Percentiles rank a stretch among this genome's conserved stretches.
These are phyloP conservation scores for Bisporella sp. DNA, from an alignment of 2,329 filamentous ascomycete genomes.

Conservation along the genomic window DNA sequence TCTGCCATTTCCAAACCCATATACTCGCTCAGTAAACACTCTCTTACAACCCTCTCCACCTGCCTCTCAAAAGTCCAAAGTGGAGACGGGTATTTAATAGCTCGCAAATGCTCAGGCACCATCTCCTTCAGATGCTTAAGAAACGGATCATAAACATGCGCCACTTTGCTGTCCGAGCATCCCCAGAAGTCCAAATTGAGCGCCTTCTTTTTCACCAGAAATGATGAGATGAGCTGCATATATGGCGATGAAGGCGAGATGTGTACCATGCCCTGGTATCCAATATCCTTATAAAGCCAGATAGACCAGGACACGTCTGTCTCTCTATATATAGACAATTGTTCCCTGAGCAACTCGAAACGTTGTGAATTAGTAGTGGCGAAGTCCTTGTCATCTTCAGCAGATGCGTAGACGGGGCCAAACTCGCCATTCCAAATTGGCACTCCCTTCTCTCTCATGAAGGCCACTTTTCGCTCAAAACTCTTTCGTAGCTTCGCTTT, in stretches of 20 bases:
- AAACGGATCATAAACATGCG: constrained; percentile 32
- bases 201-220: constrained; percentile 46
- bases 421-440: constrained; percentile 46
- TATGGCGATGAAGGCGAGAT: constrained; percentile 38
- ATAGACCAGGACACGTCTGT: constrained; percentile 48
- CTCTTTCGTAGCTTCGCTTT: constrained; percentile 31
- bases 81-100: constrained; percentile 38
- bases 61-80: constrained; percentile 43
- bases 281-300: constrained; percentile 51
- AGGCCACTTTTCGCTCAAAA: constrained; percentile 37
- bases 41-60: constrained; percentile 35
- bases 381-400: constrained; percentile 22
- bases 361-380: constrained; percentile 34
- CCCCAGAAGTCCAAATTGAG: constrained; percentile 51
- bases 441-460: constrained; percentile 34
- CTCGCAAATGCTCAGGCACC: constrained; percentile 35
- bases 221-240: constrained; percentile 41
- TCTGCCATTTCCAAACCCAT: constrained; percentile 47
- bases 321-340: constrained; percentile 43
- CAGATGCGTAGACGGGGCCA: constrained; percentile 33
- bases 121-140: constrained; percentile 35
- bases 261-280: constrained; percentile 47
- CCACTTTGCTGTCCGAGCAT: constrained; percentile 36
- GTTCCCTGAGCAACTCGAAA: constrained; percentile 36
- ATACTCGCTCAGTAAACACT: constrained; percentile 42